A percentile compares a stretch with the other conserved stretches of the same genome.
phyloP scores from a whole-genome alignment of 176 grass and related monocot genomes.

The Luzula sylvatica region DNA sequence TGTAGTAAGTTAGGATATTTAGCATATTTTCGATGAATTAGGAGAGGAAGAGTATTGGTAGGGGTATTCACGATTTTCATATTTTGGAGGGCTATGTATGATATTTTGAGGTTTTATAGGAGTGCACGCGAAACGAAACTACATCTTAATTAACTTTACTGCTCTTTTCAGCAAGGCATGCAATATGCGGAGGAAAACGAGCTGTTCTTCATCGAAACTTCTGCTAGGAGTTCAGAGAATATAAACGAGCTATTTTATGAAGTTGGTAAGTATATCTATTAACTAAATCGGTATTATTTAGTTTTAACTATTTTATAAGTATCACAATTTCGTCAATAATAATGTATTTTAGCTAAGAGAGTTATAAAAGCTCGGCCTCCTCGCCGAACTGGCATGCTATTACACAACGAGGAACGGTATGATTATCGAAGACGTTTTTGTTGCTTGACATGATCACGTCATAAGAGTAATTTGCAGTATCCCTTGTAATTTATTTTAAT shows the following conservation, averaged over 20 bases:
- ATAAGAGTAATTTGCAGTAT: no score
- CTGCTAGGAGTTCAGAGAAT: conserved; percentile 60
- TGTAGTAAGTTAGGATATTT: no score
- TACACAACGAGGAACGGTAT: conserved; percentile 15
- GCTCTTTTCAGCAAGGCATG: conserved; percentile 30
- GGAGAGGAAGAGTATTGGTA: no score
- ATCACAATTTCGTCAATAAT: neutral
- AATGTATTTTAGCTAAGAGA: conserved; percentile 35
- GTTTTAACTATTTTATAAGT: neutral
- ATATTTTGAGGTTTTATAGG: no score
- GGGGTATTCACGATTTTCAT: no score
- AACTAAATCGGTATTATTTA: neutral
- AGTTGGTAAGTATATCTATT: conserved; percentile 39
- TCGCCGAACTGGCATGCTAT: conserved; percentile 25
- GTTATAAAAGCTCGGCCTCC: conserved; percentile 31
- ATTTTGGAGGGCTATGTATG: no score
- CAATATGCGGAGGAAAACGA: conserved; percentile 60
- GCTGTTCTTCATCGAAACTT: conserved; percentile 64
- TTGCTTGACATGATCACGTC: conserved; percentile 38
- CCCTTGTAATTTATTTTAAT: neutral
- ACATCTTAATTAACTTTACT: neutral
- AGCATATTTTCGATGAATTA: no score
- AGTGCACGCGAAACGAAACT: no score
- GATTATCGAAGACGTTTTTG: conserved; percentile 27
- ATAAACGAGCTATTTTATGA: conserved; percentile 66